Evolutionary conservation across 2,329 filamentous ascomycete species (phyloP), one percentile per base, ranked within the genome.

Genomic region (Calcarisporium arbuscula): DNA sequence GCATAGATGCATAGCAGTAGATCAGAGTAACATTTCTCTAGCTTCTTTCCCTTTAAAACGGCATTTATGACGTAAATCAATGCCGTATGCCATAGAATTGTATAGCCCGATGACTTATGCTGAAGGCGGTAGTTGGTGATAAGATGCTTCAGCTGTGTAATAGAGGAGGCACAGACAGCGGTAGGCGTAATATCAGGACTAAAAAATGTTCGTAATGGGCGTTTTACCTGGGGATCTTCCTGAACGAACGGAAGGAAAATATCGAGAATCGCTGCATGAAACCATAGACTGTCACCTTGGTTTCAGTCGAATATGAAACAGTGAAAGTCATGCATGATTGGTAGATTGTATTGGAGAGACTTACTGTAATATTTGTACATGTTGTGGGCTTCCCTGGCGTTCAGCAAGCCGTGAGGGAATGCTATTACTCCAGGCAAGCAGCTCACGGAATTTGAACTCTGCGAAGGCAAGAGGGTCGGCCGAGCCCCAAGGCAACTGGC

Each of bases 81-180:
- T 2, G 56, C 60, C 4, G 50, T 62, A 30, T 65, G 58, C 60
- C 61, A 67, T 3, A 65, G 46, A 7, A 65, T 53, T 2, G 57
- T 57, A 33, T 56, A 61, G 1, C 49, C 45, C 3, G 61, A 60
- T 8, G 51, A 52, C 7, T 42, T 33, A 27, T 61, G 52, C 3
- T 49, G 47, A n/a, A 48, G 45, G 12, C 60, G 55, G 37, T 61
- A 64, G 12, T 53, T 45, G 17, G 63, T 36, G 5, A 65, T 45
- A 2, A 64, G 49, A 6, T 50, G 49, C 38, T 65, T 64, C 7
- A 65, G 49, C 28, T 65, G 60, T 19, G 48, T 46, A 2, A 58
- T 49, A 1, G 62, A 65, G 2, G 60, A 56, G 3, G 43, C 38
- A 19, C 48, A 64, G 2, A 47, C 55, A 5, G 47, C 39, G 9